Base-by-base conservation (phyloP, 805 yeast genomes). In the Suhomyces prunicola region DNA sequence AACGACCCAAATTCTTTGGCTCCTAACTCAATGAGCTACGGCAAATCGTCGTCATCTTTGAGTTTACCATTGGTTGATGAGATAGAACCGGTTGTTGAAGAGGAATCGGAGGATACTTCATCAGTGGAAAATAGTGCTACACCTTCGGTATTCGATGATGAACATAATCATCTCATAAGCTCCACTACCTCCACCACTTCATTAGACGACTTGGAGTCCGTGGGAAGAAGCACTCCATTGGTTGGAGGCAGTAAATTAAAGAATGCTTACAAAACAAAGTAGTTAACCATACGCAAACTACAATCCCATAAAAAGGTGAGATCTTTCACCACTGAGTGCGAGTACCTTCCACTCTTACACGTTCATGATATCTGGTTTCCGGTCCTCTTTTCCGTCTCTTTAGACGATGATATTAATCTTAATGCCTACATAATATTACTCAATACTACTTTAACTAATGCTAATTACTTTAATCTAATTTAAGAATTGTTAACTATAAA, bases 81-180 rank as follows among this genome's bases (percentile, higher is more conserved):
- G 19, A 26, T 23, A 5, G 46, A 23, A 15, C 35, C 39, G 19
- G 40, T 24, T 10, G 46, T 17, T 9, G 55, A 52, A 39, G 55
- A 52, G 6, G 31, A 46, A 29, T 41, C 47, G 27, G 61, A 55
- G 10, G 66, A 58, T 22, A 39, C 31, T n/a, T 53, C 67, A 8
- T 69, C 73, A 12, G 62, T 73, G 36, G 76, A 72, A 44, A 65
- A 66, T 50, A 68, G 73, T 51, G 69, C 73, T 12, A 59, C 73
- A n/a, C 73, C 73, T 24, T 72, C 76, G 39, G 76, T 75, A 3
- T 75, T 75, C 61, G 72, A 68, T 44, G 62, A 56, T 8, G 61
- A 57, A 22, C 60, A 56, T n/a, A 53, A 53, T 17, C 58, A 59
- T 24, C 64, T 63, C 33, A 60, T 66, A 31, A 66, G 73, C 45